These are phyloP conservation scores for Pichia thaimueangensis DNA, from an alignment of 805 yeast species.

Conservation along the genomic window DNA sequence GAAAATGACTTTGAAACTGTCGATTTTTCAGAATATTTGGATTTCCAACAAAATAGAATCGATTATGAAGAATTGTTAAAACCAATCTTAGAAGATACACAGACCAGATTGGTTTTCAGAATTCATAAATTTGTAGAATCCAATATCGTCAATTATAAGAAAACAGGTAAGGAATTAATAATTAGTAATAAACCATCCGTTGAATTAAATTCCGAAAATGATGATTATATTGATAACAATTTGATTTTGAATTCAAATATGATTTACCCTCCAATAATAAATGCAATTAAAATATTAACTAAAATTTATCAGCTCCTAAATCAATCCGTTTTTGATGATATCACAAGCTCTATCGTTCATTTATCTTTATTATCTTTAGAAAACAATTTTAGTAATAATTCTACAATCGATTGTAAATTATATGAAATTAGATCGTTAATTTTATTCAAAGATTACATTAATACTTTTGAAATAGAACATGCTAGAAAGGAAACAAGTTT, in stretches of 20 bases:
- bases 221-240: conserved; percentile 1
- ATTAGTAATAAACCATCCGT: conserved; percentile 39
- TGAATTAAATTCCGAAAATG: background rate
- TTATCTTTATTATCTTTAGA: conserved; percentile 61
- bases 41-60: conserved; percentile 21
- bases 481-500: conserved; percentile 64
- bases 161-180: conserved; percentile 61
- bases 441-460: conserved; percentile 60
- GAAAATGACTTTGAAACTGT: conserved; percentile 45
- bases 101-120: conserved; percentile 72
- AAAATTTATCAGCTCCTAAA: conserved; percentile 76
- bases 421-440: conserved; percentile 69
- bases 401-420: conserved; percentile 56
- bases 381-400: conserved; percentile 40
- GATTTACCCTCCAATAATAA: conserved; percentile 62
- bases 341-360: conserved; percentile 83
- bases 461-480: conserved; percentile 73
- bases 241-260: background rate
- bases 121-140: conserved; percentile 69
- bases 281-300: conserved; percentile 62
- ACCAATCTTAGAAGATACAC: conserved; percentile 71
- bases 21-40: conserved; percentile 9
- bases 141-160: conserved; percentile 58
- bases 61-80: conserved; percentile 56
- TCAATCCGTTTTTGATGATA: conserved; percentile 74